Percentiles rank a stretch among this genome's conserved stretches.
These are phyloP conservation scores for Coemansia sp. DNA, from an alignment of 192 early-diverging fungal genomes.

Conservation along the genomic window DNA sequence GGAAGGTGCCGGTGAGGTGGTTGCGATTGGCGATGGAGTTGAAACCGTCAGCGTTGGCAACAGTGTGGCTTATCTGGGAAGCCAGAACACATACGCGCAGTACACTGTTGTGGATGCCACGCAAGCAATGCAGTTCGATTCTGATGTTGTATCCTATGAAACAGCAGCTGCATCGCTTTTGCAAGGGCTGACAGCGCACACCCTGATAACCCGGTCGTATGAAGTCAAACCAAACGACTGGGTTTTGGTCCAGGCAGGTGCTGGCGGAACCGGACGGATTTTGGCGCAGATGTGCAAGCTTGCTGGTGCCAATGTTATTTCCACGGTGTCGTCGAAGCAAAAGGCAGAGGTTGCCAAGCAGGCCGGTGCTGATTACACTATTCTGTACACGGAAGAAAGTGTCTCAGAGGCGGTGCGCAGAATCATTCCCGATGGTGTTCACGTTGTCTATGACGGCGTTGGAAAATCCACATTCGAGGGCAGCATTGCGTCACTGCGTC, in stretches of 20 bases:
- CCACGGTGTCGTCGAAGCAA: conserved; percentile 70
- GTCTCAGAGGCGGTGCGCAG: conserved; percentile 66
- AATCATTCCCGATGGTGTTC: conserved; percentile 73
- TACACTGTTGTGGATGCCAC: conserved; percentile 57
- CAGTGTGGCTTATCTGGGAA: conserved; percentile 71
- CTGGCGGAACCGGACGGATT: conserved; percentile 83
- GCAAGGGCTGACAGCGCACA: conserved; percentile 83
- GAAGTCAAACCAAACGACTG: conserved; percentile 69
- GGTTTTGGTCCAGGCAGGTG: conserved; percentile 87
- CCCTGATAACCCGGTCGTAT: conserved; percentile 70
- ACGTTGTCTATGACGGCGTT: conserved; percentile 88
- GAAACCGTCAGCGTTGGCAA: conserved; percentile 71
- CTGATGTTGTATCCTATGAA: conserved; percentile 56
- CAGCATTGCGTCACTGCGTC: conserved; percentile 63
- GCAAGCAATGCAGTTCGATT: conserved; percentile 55
- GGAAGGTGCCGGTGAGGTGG: conserved; percentile 81
- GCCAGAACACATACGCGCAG: conserved; percentile 69
- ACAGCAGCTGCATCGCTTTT: conserved; percentile 66
- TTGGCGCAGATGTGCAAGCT: conserved; percentile 75
- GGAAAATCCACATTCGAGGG: conserved; percentile 84
- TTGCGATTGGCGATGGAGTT: conserved; percentile 69
- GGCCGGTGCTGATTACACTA: conserved; percentile 70
- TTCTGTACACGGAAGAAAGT: conserved; percentile 72
- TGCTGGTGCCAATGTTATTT: conserved; percentile 85
- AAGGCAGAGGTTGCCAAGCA: conserved; percentile 65